These are phyloP conservation scores for Arxiozyma heterogenica DNA, from an alignment of 1,139 yeast genomes.

Conservation along the genomic window DNA sequence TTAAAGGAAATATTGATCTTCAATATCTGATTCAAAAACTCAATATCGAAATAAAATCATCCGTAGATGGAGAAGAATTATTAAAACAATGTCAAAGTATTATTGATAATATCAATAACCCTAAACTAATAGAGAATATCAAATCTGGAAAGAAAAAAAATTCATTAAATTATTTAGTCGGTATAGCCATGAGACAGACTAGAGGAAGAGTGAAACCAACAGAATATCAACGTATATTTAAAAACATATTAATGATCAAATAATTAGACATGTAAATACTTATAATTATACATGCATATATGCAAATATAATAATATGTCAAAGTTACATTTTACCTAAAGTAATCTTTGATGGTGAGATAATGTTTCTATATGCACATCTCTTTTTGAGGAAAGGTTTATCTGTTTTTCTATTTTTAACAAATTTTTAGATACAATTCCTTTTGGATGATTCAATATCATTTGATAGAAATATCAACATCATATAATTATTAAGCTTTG, in stretches of 20 bases:
- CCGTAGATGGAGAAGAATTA: slow-evolving; percentile 38
- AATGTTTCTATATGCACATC: too few relatives aligned
- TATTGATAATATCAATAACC: slow-evolving; percentile 36
- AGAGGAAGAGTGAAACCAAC: slow-evolving; percentile 57
- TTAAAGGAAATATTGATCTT: slow-evolving; percentile 27
- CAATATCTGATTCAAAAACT: slow-evolving; percentile 43
- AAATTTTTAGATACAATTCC: too few relatives aligned
- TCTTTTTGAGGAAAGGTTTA: too few relatives aligned
- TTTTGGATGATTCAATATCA: too few relatives aligned
- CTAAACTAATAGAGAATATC: slow-evolving; percentile 50
- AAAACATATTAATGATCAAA: slow-evolving; percentile 19
- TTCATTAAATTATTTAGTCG: slow-evolving; percentile 67
- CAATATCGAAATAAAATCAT: slow-evolving; percentile 36
- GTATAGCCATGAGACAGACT: slow-evolving; percentile 72
- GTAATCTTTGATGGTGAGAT: too few relatives aligned
- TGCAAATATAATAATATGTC: not conserved
- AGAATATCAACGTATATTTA: slow-evolving; percentile 39
- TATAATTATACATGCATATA: not conserved
- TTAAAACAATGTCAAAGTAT: slow-evolving; percentile 45
- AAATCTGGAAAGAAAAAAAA: slow-evolving; percentile 48
- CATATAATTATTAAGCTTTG: too few relatives aligned
- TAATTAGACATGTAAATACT: slow-evolving; percentile 4
- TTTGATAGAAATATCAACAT: too few relatives aligned
- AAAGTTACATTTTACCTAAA: too few relatives aligned
- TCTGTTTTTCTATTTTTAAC: too few relatives aligned